A percentile compares a stretch with the other conserved stretches of the same genome.
Evolutionary conservation across 352 stramenopile genomes (phyloP).

Genomic region (Globisporangium recalcitrans): DNA sequence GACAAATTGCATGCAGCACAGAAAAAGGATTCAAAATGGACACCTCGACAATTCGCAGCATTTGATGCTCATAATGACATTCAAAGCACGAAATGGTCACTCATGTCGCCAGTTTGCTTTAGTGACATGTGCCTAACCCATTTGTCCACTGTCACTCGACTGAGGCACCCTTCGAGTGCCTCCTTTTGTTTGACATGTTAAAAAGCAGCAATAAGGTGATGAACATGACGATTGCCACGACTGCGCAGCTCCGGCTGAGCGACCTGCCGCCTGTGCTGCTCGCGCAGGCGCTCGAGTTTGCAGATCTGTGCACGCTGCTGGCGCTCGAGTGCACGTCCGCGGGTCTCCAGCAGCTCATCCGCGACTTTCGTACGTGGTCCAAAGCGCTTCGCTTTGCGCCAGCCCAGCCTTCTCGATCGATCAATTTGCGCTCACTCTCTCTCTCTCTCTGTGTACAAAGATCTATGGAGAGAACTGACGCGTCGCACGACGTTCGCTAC

Average conservation of each 20-base stretch:
- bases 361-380: constrained; percentile 12
- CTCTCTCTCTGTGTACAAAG: constrained; percentile 14
- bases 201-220: not conserved
- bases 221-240: not conserved
- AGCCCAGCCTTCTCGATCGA: not conserved
- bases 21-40: not conserved
- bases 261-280: constrained; percentile 42
- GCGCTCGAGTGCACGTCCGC: constrained; percentile 23
- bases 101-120: too few species aligned
- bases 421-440: not conserved
- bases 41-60: not conserved
- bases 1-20: not conserved
- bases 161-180: not conserved
- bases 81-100: too few species aligned
- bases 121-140: too few species aligned
- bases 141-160: too few species aligned
- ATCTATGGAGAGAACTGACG: constrained; percentile 28
- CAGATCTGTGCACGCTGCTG: constrained; percentile 29
- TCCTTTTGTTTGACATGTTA: not conserved
- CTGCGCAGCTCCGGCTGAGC: constrained; percentile 11
- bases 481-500: constrained; percentile 13
- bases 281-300: constrained; percentile 34
- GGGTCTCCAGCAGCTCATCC: not conserved
- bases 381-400: constrained; percentile 13
- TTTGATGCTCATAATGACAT: too few species aligned